A percentile compares a stretch with the other conserved stretches of the same genome.
Conservation (phyloP, 345 rosid genomes). For the Brassica juncea region DNA sequence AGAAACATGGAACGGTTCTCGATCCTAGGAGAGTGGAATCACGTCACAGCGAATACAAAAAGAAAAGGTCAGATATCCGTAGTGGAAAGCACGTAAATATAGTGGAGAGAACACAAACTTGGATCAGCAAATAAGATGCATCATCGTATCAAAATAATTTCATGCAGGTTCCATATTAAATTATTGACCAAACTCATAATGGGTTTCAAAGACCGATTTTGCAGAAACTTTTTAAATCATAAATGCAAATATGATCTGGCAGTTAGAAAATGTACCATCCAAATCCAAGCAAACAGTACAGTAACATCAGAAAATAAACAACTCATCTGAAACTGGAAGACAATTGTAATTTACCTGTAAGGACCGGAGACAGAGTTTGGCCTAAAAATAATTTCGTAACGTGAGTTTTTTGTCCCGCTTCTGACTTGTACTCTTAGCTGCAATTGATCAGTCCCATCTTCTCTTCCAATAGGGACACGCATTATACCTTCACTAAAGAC, state of each 20-base stretch:
- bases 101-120: slow-evolving; percentile 16
- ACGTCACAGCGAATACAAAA: not conserved
- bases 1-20: slow-evolving; percentile 89
- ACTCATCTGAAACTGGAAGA: slow-evolving; percentile 20
- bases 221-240: not conserved
- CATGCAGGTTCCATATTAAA: slow-evolving; percentile 1
- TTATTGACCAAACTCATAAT: slow-evolving; percentile 4
- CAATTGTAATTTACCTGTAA: slow-evolving; percentile 64
- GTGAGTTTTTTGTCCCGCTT: slow-evolving; percentile 88
- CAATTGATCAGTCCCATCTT: slow-evolving; percentile 52
- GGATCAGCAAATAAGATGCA: slow-evolving; percentile 19
- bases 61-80: slow-evolving; percentile 6
- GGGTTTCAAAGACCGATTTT: not conserved
- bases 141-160: not conserved
- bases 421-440: slow-evolving; percentile 80
- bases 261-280: not conserved
- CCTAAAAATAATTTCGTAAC: slow-evolving; percentile 88
- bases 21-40: slow-evolving; percentile 56
- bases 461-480: slow-evolving; percentile 65
- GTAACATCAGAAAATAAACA: slow-evolving; percentile 13
- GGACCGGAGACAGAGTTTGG: slow-evolving; percentile 79
- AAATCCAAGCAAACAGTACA: slow-evolving; percentile 5
- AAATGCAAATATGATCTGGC: slow-evolving; percentile 21
- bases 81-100: slow-evolving; percentile 1
- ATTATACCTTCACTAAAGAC: slow-evolving; percentile 75